Percentiles rank a stretch among this genome's conserved stretches.
These are phyloP conservation scores for Aspergillus thermomutatus DNA, from an alignment of 2,329 filamentous ascomycete genomes.

Conservation along the genomic window DNA sequence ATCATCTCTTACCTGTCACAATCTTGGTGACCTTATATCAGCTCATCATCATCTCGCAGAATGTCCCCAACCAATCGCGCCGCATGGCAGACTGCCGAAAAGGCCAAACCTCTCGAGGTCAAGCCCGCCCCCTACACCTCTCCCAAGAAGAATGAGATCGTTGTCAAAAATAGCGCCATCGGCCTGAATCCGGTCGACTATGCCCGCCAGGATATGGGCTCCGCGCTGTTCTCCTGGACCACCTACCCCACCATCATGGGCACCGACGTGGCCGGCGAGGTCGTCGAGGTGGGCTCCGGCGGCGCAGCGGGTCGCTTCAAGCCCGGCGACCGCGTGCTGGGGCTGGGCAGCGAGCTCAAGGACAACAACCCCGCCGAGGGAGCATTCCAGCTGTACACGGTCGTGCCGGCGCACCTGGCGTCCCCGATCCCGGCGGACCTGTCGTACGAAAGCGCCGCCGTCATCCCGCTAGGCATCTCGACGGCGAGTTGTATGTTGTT, in stretches of 20 bases:
- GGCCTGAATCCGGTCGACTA: slow-evolving; percentile 46
- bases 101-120: slow-evolving; percentile 31
- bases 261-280: slow-evolving; percentile 44
- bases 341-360: slow-evolving; percentile 13
- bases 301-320: slow-evolving; percentile 24
- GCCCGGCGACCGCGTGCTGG: slow-evolving; percentile 46
- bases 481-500: slow-evolving; percentile 22
- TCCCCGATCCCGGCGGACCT: slow-evolving; percentile 13
- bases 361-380: slow-evolving; percentile 13
- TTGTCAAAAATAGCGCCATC: slow-evolving; percentile 40
- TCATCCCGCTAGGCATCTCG: slow-evolving; percentile 17
- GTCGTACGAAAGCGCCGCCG: slow-evolving; percentile 15
- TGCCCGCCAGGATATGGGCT: slow-evolving; percentile 31
- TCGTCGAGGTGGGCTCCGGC: slow-evolving; percentile 35
- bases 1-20: neutral
- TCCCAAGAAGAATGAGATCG: slow-evolving; percentile 36
- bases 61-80: slow-evolving; percentile 26
- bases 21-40: neutral
- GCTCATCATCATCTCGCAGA: neutral
- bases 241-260: slow-evolving; percentile 40
- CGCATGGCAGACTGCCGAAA: slow-evolving; percentile 33
- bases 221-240: slow-evolving; percentile 25
- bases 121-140: slow-evolving; percentile 35
- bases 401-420: slow-evolving; percentile 13
- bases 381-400: slow-evolving; percentile 23